Percentiles rank a stretch among this genome's conserved stretches.
These are phyloP conservation scores for Ophiostoma australiae DNA, from an alignment of 2,329 filamentous ascomycete species.

Conservation along the genomic window DNA sequence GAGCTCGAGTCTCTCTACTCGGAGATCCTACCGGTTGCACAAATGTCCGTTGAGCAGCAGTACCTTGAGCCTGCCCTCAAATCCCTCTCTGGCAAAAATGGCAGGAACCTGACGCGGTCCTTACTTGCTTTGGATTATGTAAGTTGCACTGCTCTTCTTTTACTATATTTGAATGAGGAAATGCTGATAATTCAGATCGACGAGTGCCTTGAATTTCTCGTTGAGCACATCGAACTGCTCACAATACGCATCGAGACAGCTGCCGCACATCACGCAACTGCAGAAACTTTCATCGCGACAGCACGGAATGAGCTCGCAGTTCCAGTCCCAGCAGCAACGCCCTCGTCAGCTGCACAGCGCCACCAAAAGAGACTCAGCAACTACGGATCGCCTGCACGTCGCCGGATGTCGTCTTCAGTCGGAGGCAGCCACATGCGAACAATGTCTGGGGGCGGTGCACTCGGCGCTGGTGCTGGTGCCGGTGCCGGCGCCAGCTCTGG, in stretches of 20 bases:
- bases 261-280: conserved; percentile 43
- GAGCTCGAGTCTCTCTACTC: conserved; percentile 66
- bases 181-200: conserved; percentile 39
- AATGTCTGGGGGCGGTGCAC: conserved; percentile 31
- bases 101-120: conserved; percentile 43
- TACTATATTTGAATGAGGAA: not conserved
- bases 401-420: conserved; percentile 25
- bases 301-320: conserved; percentile 43
- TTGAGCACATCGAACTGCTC: conserved; percentile 44
- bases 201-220: conserved; percentile 48
- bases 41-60: conserved; percentile 66
- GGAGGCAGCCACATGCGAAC: conserved; percentile 33
- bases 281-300: conserved; percentile 38
- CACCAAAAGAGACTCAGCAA: conserved; percentile 29
- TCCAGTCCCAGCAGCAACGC: conserved; percentile 25
- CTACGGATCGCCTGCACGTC: conserved; percentile 36
- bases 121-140: conserved; percentile 50
- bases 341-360: not conserved
- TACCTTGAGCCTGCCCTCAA: conserved; percentile 57
- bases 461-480: not conserved
- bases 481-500: conserved; percentile 5
- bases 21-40: conserved; percentile 63
- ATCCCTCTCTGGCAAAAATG: conserved; percentile 41
- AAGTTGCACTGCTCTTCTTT: conserved; percentile 28
- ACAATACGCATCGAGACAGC: conserved; percentile 41